Conservation (phyloP, 805 yeast genomes). For the Yarrowia yakushimensis region DNA sequence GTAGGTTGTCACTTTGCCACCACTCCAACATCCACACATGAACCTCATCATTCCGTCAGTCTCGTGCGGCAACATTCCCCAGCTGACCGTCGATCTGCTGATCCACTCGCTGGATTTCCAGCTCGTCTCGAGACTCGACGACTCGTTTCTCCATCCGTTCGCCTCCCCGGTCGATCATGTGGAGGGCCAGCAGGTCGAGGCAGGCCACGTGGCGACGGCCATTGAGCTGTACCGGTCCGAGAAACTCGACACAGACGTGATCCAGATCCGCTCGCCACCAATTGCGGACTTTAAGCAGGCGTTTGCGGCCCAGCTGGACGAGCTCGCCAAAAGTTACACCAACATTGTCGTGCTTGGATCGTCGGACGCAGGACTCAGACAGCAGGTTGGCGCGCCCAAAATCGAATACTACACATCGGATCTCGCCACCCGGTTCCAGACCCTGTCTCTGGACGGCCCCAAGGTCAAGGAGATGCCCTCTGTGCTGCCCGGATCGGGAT, state of each 20-base stretch:
- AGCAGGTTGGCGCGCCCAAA: background rate
- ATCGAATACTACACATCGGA: constrained; percentile 11
- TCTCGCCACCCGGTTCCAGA: constrained; percentile 19
- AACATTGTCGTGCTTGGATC: constrained; percentile 60
- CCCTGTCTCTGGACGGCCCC: constrained; percentile 16
- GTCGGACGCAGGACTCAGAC: constrained; percentile 54
- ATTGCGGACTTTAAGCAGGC: constrained; percentile 56
- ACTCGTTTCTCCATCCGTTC: constrained; percentile 69
- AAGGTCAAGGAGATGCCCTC: constrained; percentile 5
- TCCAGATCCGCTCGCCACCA: constrained; percentile 83
- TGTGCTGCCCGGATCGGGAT: constrained; percentile 19
- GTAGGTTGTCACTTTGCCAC: too few relatives aligned
- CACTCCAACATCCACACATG: background rate
- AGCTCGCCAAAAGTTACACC: background rate
- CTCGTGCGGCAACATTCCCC: constrained; percentile 88
- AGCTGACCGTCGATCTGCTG: constrained; percentile 68
- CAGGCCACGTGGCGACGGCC: constrained; percentile 51
- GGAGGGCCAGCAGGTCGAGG: background rate
- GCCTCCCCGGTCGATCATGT: constrained; percentile 66
- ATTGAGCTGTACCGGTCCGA: constrained; percentile 55
- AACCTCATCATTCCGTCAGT: constrained; percentile 66
- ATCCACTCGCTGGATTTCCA: constrained; percentile 56
- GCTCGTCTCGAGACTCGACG: constrained; percentile 56
- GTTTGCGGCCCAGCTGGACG: constrained; percentile 41
- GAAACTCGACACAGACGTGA: constrained; percentile 46